phyloP scores from a whole-genome alignment of 345 rosid species.

The Bruguiera gymnorhiza region DNA sequence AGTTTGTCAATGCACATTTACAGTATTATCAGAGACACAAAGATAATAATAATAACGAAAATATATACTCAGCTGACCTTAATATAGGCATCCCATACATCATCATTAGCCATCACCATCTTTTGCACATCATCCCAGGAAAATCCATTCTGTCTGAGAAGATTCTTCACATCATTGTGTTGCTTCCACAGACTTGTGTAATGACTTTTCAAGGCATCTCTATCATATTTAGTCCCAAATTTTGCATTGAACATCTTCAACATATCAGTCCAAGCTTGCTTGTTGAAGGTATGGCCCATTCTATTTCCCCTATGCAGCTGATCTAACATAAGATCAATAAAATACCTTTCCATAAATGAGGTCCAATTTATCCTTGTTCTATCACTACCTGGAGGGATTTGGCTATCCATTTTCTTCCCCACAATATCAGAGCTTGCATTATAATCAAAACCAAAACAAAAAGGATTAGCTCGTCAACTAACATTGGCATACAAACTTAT shows the following conservation, averaged over 20 bases:
- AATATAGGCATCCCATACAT: slow-evolving; percentile 31
- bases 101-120: slow-evolving; percentile 35
- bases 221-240: slow-evolving; percentile 32
- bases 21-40: not conserved
- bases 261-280: slow-evolving; percentile 44
- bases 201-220: slow-evolving; percentile 35
- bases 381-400: slow-evolving; percentile 14
- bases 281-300: slow-evolving; percentile 42
- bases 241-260: slow-evolving; percentile 28
- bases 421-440: not conserved
- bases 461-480: too few relatives aligned
- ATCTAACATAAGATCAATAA: slow-evolving; percentile 40
- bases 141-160: slow-evolving; percentile 43
- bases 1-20: slow-evolving; percentile 12
- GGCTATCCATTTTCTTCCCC: slow-evolving; percentile 15
- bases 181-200: slow-evolving; percentile 39
- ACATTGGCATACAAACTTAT: too few relatives aligned
- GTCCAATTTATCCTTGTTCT: slow-evolving; percentile 28
- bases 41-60: not conserved
- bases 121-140: slow-evolving; percentile 37
- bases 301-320: slow-evolving; percentile 39
- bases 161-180: slow-evolving; percentile 44
- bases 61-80: slow-evolving; percentile 19
- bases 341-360: slow-evolving; percentile 26
- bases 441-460: not conserved